These are phyloP conservation scores for Stromatinia cepivora DNA, from an alignment of 2,329 filamentous ascomycete species.

Conservation along the genomic window DNA sequence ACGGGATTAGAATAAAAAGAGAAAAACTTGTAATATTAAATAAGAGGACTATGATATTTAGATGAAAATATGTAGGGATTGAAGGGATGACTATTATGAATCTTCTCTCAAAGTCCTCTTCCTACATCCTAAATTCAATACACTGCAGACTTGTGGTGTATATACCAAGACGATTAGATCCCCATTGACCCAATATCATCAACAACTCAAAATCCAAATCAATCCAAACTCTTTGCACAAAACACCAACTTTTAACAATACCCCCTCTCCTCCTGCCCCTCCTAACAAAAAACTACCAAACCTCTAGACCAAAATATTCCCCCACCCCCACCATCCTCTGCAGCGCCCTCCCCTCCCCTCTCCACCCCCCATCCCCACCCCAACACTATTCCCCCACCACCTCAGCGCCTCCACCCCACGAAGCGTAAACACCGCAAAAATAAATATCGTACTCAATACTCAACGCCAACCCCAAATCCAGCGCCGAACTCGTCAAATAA, in stretches of 20 bases:
- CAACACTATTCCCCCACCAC: background rate
- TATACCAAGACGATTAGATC: background rate
- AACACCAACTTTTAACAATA: no score
- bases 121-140: no score
- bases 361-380: background rate
- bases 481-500: slow-evolving; percentile 69
- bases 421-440: slow-evolving; percentile 63
- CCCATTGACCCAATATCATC: background rate
- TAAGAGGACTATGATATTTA: background rate
- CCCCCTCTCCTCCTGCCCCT: no score
- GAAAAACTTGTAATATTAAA: background rate
- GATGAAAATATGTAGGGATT: background rate
- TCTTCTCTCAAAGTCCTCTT: background rate
- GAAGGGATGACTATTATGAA: background rate
- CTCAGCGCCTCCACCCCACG: slow-evolving; percentile 48
- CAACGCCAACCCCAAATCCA: slow-evolving; percentile 69
- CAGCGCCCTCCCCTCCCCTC: background rate
- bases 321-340: slow-evolving; percentile 2
- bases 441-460: slow-evolving; percentile 61
- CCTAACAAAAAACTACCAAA: background rate
- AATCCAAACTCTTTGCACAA: background rate
- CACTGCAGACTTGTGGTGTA: background rate
- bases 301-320: background rate
- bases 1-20: background rate
- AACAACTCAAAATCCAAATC: background rate